phyloP scores from a whole-genome alignment of 768 basidiomycete genomes.

The Suillus fuscotomentosus region DNA sequence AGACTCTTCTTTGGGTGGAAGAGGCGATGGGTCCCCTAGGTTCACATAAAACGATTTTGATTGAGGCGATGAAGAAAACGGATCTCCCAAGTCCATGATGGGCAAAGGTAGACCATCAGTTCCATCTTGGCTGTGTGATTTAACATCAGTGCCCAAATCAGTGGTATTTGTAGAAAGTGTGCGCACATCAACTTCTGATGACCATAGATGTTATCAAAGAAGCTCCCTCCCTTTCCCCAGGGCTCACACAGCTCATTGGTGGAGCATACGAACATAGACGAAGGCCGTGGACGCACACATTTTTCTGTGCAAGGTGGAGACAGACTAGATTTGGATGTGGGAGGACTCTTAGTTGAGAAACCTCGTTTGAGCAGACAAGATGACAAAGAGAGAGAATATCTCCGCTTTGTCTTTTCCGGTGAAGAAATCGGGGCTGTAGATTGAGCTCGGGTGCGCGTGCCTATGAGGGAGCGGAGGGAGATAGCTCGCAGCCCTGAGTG shows the following conservation, averaged over 20 bases:
- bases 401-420: slow-evolving; percentile 3
- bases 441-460: slow-evolving; percentile 2
- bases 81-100: slow-evolving; percentile 29
- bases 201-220: slow-evolving; percentile 4
- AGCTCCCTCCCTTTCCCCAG: slow-evolving; percentile 6
- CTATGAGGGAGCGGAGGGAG: slow-evolving; percentile 14
- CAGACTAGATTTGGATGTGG: slow-evolving; percentile 7
- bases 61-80: slow-evolving; percentile 39
- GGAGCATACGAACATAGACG: slow-evolving; percentile 16
- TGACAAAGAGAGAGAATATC: slow-evolving; percentile 11
- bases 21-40: slow-evolving; percentile 28
- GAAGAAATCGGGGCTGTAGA: slow-evolving; percentile 7
- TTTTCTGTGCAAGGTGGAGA: slow-evolving; percentile 2
- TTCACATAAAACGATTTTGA: slow-evolving; percentile 47
- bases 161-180: neutral
- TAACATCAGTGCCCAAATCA: neutral
- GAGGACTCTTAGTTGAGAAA: slow-evolving; percentile 4
- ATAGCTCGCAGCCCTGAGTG: slow-evolving; percentile 35
- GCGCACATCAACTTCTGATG: slow-evolving; percentile 16
- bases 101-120: slow-evolving; percentile 2
- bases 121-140: slow-evolving; percentile 9
- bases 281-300: slow-evolving; percentile 8
- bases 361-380: slow-evolving; percentile 10
- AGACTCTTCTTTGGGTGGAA: slow-evolving; percentile 35
- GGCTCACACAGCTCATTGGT: slow-evolving; percentile 11